A percentile compares a stretch with the other conserved stretches of the same genome.
phyloP scores from a whole-genome alignment of 2,329 filamentous ascomycete species.

The Dendryphion nanum region DNA sequence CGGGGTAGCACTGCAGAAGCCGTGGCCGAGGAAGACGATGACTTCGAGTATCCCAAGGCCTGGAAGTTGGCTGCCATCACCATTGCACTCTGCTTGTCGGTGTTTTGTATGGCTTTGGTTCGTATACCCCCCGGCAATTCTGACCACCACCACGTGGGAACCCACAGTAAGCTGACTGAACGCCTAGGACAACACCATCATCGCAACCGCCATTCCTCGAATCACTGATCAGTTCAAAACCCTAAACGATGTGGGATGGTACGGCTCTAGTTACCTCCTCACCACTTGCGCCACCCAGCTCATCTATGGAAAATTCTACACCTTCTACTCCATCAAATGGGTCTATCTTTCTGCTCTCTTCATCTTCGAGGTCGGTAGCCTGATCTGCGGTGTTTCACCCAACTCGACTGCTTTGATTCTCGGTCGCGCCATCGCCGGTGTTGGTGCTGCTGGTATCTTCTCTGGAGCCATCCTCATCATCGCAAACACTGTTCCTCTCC shows the following conservation, averaged over 20 bases:
- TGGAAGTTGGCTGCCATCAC: slow-evolving; percentile 35
- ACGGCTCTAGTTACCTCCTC: slow-evolving; percentile 43
- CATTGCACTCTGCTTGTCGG: slow-evolving; percentile 32
- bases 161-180: slow-evolving; percentile 4
- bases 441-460: slow-evolving; percentile 53
- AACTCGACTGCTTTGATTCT: slow-evolving; percentile 51
- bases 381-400: slow-evolving; percentile 52
- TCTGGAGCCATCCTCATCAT: slow-evolving; percentile 50
- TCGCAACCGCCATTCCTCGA: slow-evolving; percentile 48
- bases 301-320: slow-evolving; percentile 45
- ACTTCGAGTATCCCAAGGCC: slow-evolving; percentile 35
- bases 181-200: slow-evolving; percentile 47
- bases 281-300: slow-evolving; percentile 43
- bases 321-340: slow-evolving; percentile 49
- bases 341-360: slow-evolving; percentile 44
- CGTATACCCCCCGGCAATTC: no score
- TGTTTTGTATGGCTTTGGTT: slow-evolving; percentile 41
- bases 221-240: slow-evolving; percentile 50
- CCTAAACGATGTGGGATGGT: slow-evolving; percentile 49
- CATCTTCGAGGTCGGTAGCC: slow-evolving; percentile 54
- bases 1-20: slow-evolving; percentile 20
- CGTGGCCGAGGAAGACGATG: slow-evolving; percentile 27
- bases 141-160: background rate
- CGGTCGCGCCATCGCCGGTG: slow-evolving; percentile 51
- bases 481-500: slow-evolving; percentile 44